Percentiles rank a stretch among this genome's conserved stretches.
Conservation (phyloP, 1,284 basidiomycete genomes). For the Cutaneotrichosporon sp. region DNA sequence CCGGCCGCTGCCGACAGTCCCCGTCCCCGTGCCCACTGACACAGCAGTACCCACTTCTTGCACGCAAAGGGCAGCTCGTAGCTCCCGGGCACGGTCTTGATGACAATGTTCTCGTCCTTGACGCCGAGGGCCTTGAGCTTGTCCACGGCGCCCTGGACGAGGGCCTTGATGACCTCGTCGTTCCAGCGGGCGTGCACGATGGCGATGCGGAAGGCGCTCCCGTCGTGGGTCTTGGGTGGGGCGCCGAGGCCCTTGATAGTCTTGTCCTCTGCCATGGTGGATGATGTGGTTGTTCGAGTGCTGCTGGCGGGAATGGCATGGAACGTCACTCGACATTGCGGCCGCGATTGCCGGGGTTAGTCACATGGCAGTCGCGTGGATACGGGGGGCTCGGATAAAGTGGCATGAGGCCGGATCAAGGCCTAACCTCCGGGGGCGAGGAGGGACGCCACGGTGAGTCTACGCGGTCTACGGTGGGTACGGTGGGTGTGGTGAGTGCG, state of each 20-base stretch:
- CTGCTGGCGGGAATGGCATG: not conserved
- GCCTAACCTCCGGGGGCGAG: too few species aligned
- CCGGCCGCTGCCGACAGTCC: too few species aligned
- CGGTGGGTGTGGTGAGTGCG: too few species aligned
- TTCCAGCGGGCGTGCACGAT: slow-evolving; percentile 97
- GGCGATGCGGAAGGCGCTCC: slow-evolving; percentile 74
- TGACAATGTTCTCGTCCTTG: slow-evolving; percentile 82
- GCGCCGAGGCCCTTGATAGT: slow-evolving; percentile 73
- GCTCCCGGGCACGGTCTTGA: slow-evolving; percentile 90
- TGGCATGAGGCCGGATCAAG: not conserved
- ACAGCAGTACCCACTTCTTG: slow-evolving; percentile 65
- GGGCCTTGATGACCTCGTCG: slow-evolving; percentile 76
- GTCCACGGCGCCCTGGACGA: slow-evolving; percentile 72
- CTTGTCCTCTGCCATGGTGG: slow-evolving; percentile 48
- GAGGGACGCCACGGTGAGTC: too few species aligned
- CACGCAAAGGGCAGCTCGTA: slow-evolving; percentile 89
- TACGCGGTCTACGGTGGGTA: too few species aligned
- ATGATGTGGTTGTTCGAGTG: not conserved
- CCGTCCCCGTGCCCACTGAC: too few species aligned
- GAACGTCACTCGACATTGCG: not conserved
- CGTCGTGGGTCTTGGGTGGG: slow-evolving; percentile 68
- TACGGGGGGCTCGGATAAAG: not conserved
- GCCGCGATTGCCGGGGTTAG: not conserved
- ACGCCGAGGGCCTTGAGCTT: slow-evolving; percentile 84
- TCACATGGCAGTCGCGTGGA: not conserved